Percentiles rank a stretch among this genome's conserved stretches.
phyloP scores from a whole-genome alignment of 352 stramenopile genomes.

The Globisporangium heterothallicum region DNA sequence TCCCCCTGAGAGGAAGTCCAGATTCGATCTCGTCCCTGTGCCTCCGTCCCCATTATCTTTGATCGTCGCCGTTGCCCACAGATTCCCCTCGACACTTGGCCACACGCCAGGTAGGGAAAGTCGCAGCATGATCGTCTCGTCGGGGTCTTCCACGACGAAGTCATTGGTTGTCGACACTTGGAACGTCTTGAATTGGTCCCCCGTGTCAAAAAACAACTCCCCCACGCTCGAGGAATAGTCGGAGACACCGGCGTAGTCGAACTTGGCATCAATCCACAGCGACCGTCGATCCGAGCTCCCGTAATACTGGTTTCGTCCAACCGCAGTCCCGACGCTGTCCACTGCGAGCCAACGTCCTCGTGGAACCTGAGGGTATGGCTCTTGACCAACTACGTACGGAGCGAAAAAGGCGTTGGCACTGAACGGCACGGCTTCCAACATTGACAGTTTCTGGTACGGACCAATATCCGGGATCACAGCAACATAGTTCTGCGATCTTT shows the following conservation, averaged over 20 bases:
- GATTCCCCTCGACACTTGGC: slow-evolving; percentile 77
- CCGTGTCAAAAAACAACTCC: slow-evolving; percentile 58
- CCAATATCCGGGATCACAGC: slow-evolving; percentile 35
- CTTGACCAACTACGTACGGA: slow-evolving; percentile 46
- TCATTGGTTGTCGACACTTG: slow-evolving; percentile 87
- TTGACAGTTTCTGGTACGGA: slow-evolving; percentile 55
- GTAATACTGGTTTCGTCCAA: slow-evolving; percentile 88
- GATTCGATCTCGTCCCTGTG: slow-evolving; percentile 61
- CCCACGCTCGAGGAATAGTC: slow-evolving; percentile 82
- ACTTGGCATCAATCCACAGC: slow-evolving; percentile 71
- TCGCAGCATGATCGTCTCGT: slow-evolving; percentile 88
- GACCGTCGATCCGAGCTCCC: slow-evolving; percentile 76
- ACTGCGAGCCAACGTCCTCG: slow-evolving; percentile 48
- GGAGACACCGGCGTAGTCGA: slow-evolving; percentile 86
- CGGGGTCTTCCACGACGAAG: slow-evolving; percentile 84
- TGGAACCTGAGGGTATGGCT: slow-evolving; percentile 71
- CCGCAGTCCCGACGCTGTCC: slow-evolving; percentile 79
- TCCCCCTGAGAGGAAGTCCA: slow-evolving; percentile 49
- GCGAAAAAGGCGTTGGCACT: slow-evolving; percentile 47
- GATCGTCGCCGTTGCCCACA: slow-evolving; percentile 88
- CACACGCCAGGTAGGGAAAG: slow-evolving; percentile 91
- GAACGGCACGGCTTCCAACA: slow-evolving; percentile 46
- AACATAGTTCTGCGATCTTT: slow-evolving; percentile 45
- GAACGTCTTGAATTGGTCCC: slow-evolving; percentile 51
- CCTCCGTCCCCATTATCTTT: slow-evolving; percentile 89